Percentiles rank a stretch among this genome's conserved stretches.
Conservation (phyloP, 306 rosid genomes). For the Cucurbita ficifolia region DNA sequence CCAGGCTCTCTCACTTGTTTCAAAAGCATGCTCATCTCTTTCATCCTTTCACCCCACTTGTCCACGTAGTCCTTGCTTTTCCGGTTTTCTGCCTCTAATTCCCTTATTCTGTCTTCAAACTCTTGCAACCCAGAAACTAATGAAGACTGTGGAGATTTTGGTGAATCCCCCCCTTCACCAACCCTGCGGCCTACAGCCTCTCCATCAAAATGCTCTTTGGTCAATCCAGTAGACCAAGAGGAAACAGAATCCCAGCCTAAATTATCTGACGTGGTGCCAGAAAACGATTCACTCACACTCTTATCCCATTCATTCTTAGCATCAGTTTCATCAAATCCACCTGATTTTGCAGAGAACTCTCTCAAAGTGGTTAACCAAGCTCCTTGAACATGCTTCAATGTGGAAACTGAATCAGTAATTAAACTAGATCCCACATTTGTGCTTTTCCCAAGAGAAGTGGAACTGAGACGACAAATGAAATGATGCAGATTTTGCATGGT, state of each 20-base stretch:
- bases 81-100: constrained; percentile 37
- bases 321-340: constrained; percentile 18
- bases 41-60: neutral
- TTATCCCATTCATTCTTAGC: constrained; percentile 27
- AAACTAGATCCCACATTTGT: constrained; percentile 8
- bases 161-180: neutral
- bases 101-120: constrained; percentile 36
- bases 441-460: constrained; percentile 12
- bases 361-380: constrained; percentile 3
- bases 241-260: constrained; percentile 33
- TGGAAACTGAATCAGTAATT: neutral
- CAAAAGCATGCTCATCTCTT: constrained; percentile 1
- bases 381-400: constrained; percentile 6
- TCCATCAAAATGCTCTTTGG: constrained; percentile 78
- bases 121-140: constrained; percentile 30
- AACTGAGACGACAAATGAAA: constrained; percentile 15
- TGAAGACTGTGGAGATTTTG: constrained; percentile 13
- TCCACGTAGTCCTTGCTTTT: constrained; percentile 24
- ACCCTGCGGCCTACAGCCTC: constrained; percentile 18
- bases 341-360: constrained; percentile 24
- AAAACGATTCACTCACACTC: constrained; percentile 9
- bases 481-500: constrained; percentile 31
- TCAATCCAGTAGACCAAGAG: constrained; percentile 57
- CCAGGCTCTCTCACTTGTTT: constrained; percentile 27
- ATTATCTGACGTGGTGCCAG: constrained; percentile 9